Percentiles rank a stretch among this genome's conserved stretches.
Evolutionary conservation across 2,329 filamentous ascomycete species (phyloP).

Genomic region (Coleophoma crateriformis): DNA sequence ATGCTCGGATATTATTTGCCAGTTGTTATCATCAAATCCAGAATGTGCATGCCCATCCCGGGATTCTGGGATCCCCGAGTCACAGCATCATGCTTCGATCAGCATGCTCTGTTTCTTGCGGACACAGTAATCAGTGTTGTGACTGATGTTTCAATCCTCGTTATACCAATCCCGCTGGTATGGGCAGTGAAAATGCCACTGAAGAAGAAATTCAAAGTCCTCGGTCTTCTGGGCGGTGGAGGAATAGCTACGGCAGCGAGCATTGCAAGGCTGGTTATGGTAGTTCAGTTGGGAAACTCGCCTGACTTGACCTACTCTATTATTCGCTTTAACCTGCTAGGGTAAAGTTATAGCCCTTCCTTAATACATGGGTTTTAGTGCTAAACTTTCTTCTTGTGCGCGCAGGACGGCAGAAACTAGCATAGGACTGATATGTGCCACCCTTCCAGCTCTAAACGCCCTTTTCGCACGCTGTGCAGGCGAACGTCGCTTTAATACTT

Average conservation of each 20-base stretch:
- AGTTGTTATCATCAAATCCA: conserved; percentile 21
- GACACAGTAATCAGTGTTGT: conserved; percentile 27
- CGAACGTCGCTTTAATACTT: too few relatives aligned
- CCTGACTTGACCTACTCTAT: conserved; percentile 4
- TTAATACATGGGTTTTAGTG: neutral
- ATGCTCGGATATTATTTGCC: conserved; percentile 23
- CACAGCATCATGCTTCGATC: conserved; percentile 27
- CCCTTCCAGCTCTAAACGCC: neutral
- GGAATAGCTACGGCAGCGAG: neutral
- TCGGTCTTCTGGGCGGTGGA: neutral
- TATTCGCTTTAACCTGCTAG: conserved; percentile 8
- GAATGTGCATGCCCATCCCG: conserved; percentile 19
- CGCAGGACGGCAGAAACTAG: neutral
- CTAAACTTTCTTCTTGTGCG: too few relatives aligned
- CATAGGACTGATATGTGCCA: neutral
- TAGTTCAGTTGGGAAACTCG: conserved; percentile 6
- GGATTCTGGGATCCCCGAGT: conserved; percentile 17
- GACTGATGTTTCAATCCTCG: conserved; percentile 26
- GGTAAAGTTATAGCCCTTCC: neutral
- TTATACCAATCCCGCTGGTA: conserved; percentile 26
- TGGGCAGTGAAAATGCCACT: conserved; percentile 26
- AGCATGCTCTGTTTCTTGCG: conserved; percentile 25
- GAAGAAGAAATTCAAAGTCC: conserved; percentile 19
- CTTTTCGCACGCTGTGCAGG: neutral
- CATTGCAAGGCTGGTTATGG: conserved; percentile 2